A percentile compares a stretch with the other conserved stretches of the same genome.
Evolutionary conservation across 2,329 filamentous ascomycete genomes (phyloP).

Genomic region (Aspergillus phoenicis): DNA sequence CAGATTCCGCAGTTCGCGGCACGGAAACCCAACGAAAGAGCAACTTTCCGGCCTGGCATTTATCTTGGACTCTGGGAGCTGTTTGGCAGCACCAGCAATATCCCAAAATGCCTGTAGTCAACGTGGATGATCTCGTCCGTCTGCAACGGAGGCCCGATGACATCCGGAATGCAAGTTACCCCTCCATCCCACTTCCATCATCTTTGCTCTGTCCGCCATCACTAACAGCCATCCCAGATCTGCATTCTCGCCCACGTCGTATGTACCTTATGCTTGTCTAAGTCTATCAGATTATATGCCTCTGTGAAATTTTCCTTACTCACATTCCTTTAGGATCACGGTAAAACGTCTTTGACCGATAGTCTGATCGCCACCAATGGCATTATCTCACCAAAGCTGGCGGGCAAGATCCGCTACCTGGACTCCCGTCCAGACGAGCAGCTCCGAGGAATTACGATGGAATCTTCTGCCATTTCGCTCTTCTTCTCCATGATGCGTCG

Average conservation of each 20-base stretch:
- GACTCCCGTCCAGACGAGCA: constrained; percentile 97
- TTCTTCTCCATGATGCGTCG: constrained; percentile 90
- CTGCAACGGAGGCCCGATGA: constrained; percentile 86
- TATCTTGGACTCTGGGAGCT: constrained; percentile 12
- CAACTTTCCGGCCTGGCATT: constrained; percentile 15
- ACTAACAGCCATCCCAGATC: constrained; percentile 61
- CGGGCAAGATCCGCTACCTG: constrained; percentile 95
- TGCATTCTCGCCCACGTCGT: constrained; percentile 93
- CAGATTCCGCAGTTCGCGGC: constrained; percentile 17
- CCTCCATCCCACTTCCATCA: constrained; percentile 27
- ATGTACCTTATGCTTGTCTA: constrained; percentile 39
- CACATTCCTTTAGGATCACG: constrained; percentile 70
- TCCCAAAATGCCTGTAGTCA: constrained; percentile 82
- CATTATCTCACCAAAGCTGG: constrained; percentile 96
- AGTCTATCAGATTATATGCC: background rate
- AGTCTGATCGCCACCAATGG: constrained; percentile 97
- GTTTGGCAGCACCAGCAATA: constrained; percentile 18
- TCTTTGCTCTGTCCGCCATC: constrained; percentile 25
- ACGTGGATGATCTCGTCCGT: constrained; percentile 83
- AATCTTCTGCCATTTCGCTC: constrained; percentile 95
- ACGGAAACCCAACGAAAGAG: constrained; percentile 15
- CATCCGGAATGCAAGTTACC: constrained; percentile 78
- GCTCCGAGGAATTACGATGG: constrained; percentile 97
- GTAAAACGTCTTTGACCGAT: constrained; percentile 96
- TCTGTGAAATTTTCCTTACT: constrained; percentile 13